These are phyloP conservation scores for Ajuga chamaepitys DNA, from an alignment of 257 asterid species.

Conservation along the genomic window DNA sequence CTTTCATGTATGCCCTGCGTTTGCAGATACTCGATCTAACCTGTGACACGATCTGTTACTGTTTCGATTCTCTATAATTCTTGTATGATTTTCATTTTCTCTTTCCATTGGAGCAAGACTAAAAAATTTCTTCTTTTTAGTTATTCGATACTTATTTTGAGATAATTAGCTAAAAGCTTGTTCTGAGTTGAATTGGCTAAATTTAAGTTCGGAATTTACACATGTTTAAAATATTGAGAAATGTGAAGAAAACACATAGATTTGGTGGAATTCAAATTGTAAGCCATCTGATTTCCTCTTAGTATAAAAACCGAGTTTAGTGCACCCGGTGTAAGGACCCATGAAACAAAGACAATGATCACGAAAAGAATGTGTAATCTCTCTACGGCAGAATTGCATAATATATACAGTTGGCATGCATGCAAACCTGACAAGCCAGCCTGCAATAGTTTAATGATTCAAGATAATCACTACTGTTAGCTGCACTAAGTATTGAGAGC, in stretches of 20 bases:
- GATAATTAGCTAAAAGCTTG: not conserved
- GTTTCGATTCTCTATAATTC: not conserved
- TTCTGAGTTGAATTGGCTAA: too few relatives aligned
- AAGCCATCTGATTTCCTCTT: not conserved
- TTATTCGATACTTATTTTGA: too few relatives aligned
- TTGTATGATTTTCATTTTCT: not conserved
- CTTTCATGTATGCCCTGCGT: slow-evolving; percentile 16
- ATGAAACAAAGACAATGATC: not conserved
- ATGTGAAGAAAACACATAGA: too few relatives aligned
- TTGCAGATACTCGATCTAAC: too few relatives aligned
- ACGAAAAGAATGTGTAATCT: not conserved
- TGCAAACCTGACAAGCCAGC: not conserved
- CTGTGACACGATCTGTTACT: not conserved
- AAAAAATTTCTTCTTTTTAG: too few relatives aligned
- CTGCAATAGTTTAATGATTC: not conserved
- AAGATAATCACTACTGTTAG: too few relatives aligned
- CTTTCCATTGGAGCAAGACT: too few relatives aligned
- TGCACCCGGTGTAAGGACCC: too few relatives aligned
- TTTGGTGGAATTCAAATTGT: too few relatives aligned
- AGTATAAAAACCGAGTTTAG: too few relatives aligned
- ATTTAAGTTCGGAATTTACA: too few relatives aligned
- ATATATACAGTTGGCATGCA: not conserved
- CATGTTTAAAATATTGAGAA: too few relatives aligned
- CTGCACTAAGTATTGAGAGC: slow-evolving; percentile 9
- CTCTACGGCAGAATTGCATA: not conserved